A percentile compares a stretch with the other conserved stretches of the same genome.
These are phyloP conservation scores for Mitragyna speciosa DNA, from an alignment of 257 asterid genomes.

Conservation along the genomic window DNA sequence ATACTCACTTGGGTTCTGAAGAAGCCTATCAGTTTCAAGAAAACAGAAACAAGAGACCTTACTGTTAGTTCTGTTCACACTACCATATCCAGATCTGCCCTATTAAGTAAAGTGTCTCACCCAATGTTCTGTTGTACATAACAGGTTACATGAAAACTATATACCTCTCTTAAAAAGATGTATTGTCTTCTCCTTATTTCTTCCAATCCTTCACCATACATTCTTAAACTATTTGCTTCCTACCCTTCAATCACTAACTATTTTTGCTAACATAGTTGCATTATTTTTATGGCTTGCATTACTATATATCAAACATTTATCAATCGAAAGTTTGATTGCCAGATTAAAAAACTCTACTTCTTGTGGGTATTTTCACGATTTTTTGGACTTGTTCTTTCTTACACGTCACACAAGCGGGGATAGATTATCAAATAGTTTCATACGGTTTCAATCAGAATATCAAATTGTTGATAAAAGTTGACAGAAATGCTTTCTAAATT, in stretches of 20 bases:
- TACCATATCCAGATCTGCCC: too few species aligned
- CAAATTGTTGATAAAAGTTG: not conserved
- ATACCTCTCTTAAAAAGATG: not conserved
- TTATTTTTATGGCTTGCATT: too few species aligned
- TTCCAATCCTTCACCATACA: not conserved
- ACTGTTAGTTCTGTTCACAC: too few species aligned
- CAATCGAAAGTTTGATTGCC: not conserved
- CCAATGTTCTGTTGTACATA: not conserved
- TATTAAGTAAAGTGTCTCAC: not conserved
- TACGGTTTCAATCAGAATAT: not conserved
- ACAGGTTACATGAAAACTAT: not conserved
- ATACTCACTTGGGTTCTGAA: conserved; percentile 88
- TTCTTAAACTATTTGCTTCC: not conserved
- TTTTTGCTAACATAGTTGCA: too few species aligned
- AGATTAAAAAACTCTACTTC: not conserved
- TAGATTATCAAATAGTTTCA: not conserved
- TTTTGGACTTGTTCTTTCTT: not conserved
- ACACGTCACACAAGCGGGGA: not conserved
- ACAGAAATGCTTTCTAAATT: not conserved
- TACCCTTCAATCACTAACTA: not conserved
- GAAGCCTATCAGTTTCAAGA: conserved; percentile 47
- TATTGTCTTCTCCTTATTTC: not conserved
- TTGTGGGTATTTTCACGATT: not conserved
- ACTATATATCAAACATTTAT: not conserved
- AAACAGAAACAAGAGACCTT: not conserved